Evolutionary conservation across 495 filamentous ascomycete genomes (phyloP).

Genomic region (Amniculicola lignicola): DNA sequence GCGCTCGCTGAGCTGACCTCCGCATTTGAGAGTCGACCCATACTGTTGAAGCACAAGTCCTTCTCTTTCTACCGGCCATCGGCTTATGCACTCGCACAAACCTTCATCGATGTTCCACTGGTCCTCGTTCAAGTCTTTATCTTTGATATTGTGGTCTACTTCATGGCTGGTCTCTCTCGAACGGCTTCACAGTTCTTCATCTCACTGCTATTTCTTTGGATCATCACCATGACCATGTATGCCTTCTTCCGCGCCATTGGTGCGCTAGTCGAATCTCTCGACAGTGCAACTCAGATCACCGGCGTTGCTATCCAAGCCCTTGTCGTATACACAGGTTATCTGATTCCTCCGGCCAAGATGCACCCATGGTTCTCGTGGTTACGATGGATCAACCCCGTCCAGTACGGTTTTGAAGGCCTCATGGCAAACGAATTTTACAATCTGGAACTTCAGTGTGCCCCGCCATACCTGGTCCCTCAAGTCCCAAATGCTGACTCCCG

Average conservation of each 20-base stretch:
- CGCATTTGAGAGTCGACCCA: constrained; percentile 66
- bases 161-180: constrained; percentile 65
- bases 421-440: constrained; percentile 57
- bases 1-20: constrained; percentile 73
- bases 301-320: constrained; percentile 62
- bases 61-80: constrained; percentile 83
- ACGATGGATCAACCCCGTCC: constrained; percentile 69
- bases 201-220: constrained; percentile 56
- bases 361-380: constrained; percentile 80
- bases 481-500: constrained; percentile 55
- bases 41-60: constrained; percentile 78
- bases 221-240: constrained; percentile 71
- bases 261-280: constrained; percentile 59
- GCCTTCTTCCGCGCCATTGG: constrained; percentile 76
- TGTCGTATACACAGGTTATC: constrained; percentile 78
- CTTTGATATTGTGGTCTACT: constrained; percentile 76
- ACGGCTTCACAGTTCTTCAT: constrained; percentile 84
- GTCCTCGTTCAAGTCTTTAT: constrained; percentile 65
- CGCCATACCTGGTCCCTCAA: constrained; percentile 50
- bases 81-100: constrained; percentile 73
- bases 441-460: constrained; percentile 49
- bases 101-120: constrained; percentile 71
- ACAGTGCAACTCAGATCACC: constrained; percentile 63
- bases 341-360: constrained; percentile 72
- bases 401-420: constrained; percentile 62